Base-by-base conservation (phyloP, 805 yeast genomes). In the Jamesozyma jinghongensis region DNA sequence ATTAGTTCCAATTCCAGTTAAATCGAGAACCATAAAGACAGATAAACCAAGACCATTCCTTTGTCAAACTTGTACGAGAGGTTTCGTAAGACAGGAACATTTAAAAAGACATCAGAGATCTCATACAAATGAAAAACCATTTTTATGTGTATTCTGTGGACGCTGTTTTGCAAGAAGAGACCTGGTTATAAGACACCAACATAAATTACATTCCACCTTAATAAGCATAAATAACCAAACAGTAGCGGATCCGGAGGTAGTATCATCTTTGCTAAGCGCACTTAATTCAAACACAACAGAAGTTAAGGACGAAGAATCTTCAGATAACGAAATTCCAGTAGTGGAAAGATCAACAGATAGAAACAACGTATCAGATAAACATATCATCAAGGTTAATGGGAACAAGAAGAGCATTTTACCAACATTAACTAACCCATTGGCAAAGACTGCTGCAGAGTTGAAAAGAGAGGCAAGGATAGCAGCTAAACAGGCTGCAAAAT, bases 111-210 rank as follows among this genome's bases (percentile, higher is more conserved):
- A 90, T 56, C 94, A 87, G 54, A 68, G 97, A 32, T 81, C 94
- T 1, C 98, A 90, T 60, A 90, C 98, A 8, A 87, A 90, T 60
- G 97, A 88, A 64, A 87, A 88, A 59, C 97, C 97, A 1, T 90
- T 85, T 65, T 92, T 85, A 56, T 90, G 98, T 64, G 94, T 94
- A 2, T 90, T 88, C 10, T 90, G 97, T 62, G 97, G 95, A 28
- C 76, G 97, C 36, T 83, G 95, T 57, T 90, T 90, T 66, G 96
- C 97, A 2, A 69, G 97, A 41, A 66, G 97, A 43, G 90, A 83
- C 56, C 69, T 82, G 57, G 86, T 90, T 19, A 70, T 92, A 40
- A 73, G 98, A 45, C 98, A 90, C 66, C 95, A 86, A 65, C 97
- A 88, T 64, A 90, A 90, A 56, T 73, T 90, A 29, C 98, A 90